phyloP scores from a whole-genome alignment of 768 basidiomycete genomes.

The Gymnopilus dilepis region DNA sequence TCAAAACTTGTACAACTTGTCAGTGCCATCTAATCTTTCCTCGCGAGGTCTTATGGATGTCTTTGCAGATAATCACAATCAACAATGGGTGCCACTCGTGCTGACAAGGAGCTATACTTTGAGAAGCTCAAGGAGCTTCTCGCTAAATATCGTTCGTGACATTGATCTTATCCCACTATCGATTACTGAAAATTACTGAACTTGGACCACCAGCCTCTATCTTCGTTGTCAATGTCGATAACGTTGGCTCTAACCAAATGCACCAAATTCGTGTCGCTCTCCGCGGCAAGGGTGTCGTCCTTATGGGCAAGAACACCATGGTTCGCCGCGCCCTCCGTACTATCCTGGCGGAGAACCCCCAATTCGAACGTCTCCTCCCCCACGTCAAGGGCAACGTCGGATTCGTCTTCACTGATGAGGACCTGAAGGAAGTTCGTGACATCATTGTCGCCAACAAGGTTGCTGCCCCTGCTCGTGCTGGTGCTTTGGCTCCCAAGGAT shows the following conservation, averaged over 20 bases:
- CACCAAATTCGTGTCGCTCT: conserved; percentile 96
- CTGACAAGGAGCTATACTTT: conserved; percentile 93
- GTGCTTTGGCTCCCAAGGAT: conserved; percentile 92
- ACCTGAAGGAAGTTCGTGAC: conserved; percentile 95
- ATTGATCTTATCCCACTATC: too few relatives aligned
- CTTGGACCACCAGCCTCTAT: conserved; percentile 77
- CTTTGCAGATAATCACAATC: conserved; percentile 34
- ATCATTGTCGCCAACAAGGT: conserved; percentile 97
- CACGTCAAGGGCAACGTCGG: conserved; percentile 98
- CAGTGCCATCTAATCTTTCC: conserved; percentile 6
- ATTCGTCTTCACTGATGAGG: conserved; percentile 93
- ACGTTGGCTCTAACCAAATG: conserved; percentile 99
- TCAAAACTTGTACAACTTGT: conserved; percentile 25
- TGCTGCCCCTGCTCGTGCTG: conserved; percentile 97
- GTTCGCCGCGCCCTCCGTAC: conserved; percentile 96
- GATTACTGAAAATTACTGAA: not conserved
- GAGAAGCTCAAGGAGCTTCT: conserved; percentile 93
- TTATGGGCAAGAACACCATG: conserved; percentile 99
- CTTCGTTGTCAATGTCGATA: conserved; percentile 99
- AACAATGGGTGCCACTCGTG: conserved; percentile 90
- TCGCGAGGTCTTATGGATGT: not conserved
- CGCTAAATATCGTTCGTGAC: conserved; percentile 79
- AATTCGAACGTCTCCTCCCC: conserved; percentile 96
- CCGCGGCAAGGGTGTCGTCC: conserved; percentile 93
- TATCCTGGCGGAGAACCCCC: conserved; percentile 87